Percentiles rank a stretch among this genome's conserved stretches.
Evolutionary conservation across 495 filamentous ascomycete genomes (phyloP).

Genomic region (Mytilinidion resinicola): DNA sequence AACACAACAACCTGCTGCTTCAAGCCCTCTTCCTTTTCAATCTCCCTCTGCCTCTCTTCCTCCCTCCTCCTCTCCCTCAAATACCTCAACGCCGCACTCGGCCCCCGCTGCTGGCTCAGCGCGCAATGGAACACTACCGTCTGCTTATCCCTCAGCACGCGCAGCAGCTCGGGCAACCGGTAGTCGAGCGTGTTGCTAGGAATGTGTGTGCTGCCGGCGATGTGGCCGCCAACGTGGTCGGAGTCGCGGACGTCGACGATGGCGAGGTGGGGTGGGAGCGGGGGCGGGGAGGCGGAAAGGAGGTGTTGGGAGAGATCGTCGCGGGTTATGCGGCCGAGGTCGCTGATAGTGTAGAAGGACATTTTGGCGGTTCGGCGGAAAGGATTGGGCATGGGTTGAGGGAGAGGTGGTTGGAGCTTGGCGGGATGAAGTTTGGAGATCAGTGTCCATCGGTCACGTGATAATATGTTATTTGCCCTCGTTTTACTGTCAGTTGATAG

Average conservation of each 20-base stretch:
- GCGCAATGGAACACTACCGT: slow-evolving; percentile 92
- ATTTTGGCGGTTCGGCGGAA: background rate
- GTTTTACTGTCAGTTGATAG: too few relatives aligned
- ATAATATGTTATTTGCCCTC: too few relatives aligned
- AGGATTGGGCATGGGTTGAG: background rate
- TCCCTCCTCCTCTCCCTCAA: slow-evolving; percentile 53
- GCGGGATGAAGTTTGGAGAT: background rate
- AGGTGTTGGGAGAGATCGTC: slow-evolving; percentile 20
- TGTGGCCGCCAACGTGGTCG: slow-evolving; percentile 92
- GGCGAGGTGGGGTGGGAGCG: slow-evolving; percentile 43
- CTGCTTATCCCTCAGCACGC: slow-evolving; percentile 68
- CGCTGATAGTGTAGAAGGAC: slow-evolving; percentile 16
- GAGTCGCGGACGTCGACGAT: slow-evolving; percentile 87
- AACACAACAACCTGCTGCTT: slow-evolving; percentile 65
- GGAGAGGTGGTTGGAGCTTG: slow-evolving; percentile 5
- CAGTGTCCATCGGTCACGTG: too few relatives aligned
- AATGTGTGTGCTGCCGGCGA: slow-evolving; percentile 61
- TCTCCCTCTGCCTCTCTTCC: slow-evolving; percentile 12
- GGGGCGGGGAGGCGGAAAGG: slow-evolving; percentile 3
- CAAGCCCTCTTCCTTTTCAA: slow-evolving; percentile 45
- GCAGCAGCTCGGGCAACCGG: slow-evolving; percentile 72
- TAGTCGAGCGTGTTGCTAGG: slow-evolving; percentile 67
- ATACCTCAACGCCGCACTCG: slow-evolving; percentile 62
- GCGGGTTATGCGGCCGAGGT: slow-evolving; percentile 14
- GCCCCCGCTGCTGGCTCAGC: slow-evolving; percentile 83